Conservation (phyloP, 257 asterid species). For the Perilla frutescens region DNA sequence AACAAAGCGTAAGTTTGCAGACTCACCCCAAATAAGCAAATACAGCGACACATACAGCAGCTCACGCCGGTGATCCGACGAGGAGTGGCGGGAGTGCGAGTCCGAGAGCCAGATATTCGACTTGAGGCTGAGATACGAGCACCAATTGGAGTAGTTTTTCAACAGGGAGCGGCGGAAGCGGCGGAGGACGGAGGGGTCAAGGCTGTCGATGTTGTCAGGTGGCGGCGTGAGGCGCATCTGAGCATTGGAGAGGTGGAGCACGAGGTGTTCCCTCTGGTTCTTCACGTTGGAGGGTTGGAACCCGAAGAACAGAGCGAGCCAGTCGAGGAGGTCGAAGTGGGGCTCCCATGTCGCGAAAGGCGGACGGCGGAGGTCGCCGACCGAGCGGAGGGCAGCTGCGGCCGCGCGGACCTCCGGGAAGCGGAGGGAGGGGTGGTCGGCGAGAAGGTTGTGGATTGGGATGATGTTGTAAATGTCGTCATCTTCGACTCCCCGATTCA, state of each 20-base stretch:
- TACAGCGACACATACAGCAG: constrained; percentile 83
- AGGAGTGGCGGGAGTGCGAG: constrained; percentile 52
- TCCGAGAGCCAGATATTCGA: constrained; percentile 84
- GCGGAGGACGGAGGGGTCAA: constrained; percentile 83
- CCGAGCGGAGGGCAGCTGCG: constrained; percentile 75
- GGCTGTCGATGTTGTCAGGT: constrained; percentile 86
- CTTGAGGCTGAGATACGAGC: constrained; percentile 77
- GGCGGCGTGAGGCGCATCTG: constrained; percentile 98
- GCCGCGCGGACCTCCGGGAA: constrained; percentile 97
- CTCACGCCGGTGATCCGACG: constrained; percentile 80
- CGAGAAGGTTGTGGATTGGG: constrained; percentile 84
- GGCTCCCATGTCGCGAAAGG: constrained; percentile 76
- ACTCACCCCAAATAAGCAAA: constrained; percentile 94
- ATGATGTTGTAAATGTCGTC: constrained; percentile 67
- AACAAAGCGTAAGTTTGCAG: constrained; percentile 87
- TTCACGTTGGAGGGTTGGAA: constrained; percentile 80
- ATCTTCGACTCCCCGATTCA: constrained; percentile 55
- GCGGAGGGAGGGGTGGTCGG: constrained; percentile 95
- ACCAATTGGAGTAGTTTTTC: constrained; percentile 81
- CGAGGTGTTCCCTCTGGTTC: constrained; percentile 91
- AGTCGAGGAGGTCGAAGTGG: constrained; percentile 83
- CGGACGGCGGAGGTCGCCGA: constrained; percentile 88
- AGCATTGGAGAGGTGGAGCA: constrained; percentile 84
- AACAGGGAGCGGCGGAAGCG: constrained; percentile 75
- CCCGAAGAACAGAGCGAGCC: constrained; percentile 89